Conservation (phyloP, 352 stramenopile species). For the Globisporangium okanoganense region DNA sequence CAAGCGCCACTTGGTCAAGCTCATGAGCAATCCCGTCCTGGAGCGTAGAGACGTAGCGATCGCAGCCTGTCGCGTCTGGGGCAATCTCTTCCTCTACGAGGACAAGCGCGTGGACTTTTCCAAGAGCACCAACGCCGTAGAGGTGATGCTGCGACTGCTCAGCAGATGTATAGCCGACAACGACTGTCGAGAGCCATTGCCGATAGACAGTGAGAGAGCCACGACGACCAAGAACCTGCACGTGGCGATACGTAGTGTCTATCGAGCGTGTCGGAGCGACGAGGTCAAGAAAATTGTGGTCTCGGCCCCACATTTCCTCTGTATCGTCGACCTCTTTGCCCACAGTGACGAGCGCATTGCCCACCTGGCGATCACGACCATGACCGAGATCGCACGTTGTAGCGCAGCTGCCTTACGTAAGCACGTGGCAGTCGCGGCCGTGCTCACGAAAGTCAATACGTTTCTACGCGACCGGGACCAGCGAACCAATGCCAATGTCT, state of each 20-base stretch:
- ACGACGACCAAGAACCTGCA: constrained; percentile 26
- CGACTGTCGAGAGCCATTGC: not conserved
- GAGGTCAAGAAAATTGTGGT: constrained; percentile 32
- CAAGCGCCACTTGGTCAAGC: constrained; percentile 41
- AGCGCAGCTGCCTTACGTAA: constrained; percentile 18
- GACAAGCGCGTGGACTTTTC: constrained; percentile 53
- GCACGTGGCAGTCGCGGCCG: constrained; percentile 31
- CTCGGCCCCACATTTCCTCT: constrained; percentile 36
- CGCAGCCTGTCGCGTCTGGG: constrained; percentile 46
- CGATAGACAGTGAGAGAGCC: not conserved
- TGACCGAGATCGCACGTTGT: constrained; percentile 33
- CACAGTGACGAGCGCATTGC: constrained; percentile 35
- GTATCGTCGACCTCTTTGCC: constrained; percentile 40
- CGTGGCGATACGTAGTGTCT: constrained; percentile 23
- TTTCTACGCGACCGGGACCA: constrained; percentile 36
- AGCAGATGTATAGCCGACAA: constrained; percentile 12
- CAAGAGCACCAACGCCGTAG: constrained; percentile 28
- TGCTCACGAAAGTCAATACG: constrained; percentile 36
- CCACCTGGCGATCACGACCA: constrained; percentile 30
- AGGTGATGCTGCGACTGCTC: constrained; percentile 38
- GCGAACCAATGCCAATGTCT: not conserved
- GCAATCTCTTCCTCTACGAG: constrained; percentile 55
- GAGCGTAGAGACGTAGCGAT: constrained; percentile 16
- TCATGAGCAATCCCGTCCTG: constrained; percentile 16
- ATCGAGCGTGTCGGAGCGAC: constrained; percentile 22